Conservation (phyloP, 768 basidiomycete genomes). For the Clitopilus passeckerianus region DNA sequence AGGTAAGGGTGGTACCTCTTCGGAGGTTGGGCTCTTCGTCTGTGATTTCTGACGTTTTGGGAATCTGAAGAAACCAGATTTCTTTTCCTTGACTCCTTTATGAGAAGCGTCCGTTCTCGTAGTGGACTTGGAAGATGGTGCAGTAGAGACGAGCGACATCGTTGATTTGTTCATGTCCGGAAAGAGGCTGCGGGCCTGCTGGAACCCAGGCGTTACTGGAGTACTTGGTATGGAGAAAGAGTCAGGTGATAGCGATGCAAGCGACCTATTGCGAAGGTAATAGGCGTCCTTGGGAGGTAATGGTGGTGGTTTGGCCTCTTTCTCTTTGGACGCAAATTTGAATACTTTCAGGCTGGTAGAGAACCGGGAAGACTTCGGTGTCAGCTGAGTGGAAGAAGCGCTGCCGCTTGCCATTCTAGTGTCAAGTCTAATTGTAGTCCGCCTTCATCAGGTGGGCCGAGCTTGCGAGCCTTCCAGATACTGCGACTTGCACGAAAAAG, state of each 20-base stretch:
- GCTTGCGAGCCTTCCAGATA: background rate
- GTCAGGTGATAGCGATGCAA: constrained; percentile 42
- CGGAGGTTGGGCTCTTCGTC: constrained; percentile 15
- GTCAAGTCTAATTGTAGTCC: background rate
- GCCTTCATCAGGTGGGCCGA: constrained; percentile 1
- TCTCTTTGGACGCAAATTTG: constrained; percentile 22
- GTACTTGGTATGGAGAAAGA: constrained; percentile 30
- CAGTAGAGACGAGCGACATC: constrained; percentile 31
- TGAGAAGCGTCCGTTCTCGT: constrained; percentile 10
- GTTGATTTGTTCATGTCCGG: constrained; percentile 26
- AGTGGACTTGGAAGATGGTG: constrained; percentile 22
- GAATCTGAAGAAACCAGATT: constrained; percentile 38
- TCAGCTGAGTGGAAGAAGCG: constrained; percentile 16
- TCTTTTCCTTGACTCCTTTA: constrained; percentile 23
- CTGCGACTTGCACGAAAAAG: background rate
- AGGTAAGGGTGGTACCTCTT: constrained; percentile 13
- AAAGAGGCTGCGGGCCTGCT: constrained; percentile 26
- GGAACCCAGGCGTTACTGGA: constrained; percentile 29
- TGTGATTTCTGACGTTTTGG: constrained; percentile 27
- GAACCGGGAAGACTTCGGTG: constrained; percentile 21
- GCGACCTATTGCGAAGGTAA: constrained; percentile 41
- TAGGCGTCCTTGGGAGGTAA: constrained; percentile 62
- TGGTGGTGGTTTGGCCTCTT: constrained; percentile 40
- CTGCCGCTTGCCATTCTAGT: constrained; percentile 21
- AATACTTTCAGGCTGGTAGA: constrained; percentile 27